Conservation (phyloP, 2,329 filamentous ascomycete genomes). For the Nemania bipapillata region DNA sequence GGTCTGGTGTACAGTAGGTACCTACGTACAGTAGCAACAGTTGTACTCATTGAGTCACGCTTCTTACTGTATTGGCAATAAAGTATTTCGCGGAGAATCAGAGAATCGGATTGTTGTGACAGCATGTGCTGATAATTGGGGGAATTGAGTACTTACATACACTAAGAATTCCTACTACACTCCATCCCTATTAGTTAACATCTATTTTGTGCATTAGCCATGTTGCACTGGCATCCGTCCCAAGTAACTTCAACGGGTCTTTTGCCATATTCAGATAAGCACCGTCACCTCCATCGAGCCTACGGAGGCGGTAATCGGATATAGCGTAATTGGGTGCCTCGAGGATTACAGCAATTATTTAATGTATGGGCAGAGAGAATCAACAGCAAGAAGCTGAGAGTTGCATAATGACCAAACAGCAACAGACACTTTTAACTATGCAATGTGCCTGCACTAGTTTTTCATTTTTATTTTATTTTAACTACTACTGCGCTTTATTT, state of each 20-base stretch:
- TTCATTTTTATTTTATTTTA: too few species aligned
- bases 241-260: slow-evolving; percentile 20
- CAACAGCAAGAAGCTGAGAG: too few species aligned
- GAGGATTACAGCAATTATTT: too few species aligned
- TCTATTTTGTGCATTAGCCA: slow-evolving; percentile 31
- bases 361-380: too few species aligned
- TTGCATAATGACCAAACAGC: too few species aligned
- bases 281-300: slow-evolving; percentile 4
- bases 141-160: background rate
- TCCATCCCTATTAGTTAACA: slow-evolving; percentile 13
- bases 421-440: too few species aligned
- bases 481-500: too few species aligned
- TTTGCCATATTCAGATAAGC: slow-evolving; percentile 22
- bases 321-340: slow-evolving; percentile 1
- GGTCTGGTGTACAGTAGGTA: slow-evolving; percentile 23
- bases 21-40: too few species aligned
- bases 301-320: background rate
- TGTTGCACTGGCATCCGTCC: slow-evolving; percentile 24
- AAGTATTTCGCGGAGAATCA: background rate
- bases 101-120: background rate
- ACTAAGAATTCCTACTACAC: background rate
- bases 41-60: background rate
- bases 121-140: background rate
- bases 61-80: background rate
- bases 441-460: too few species aligned